These are phyloP conservation scores for Rhinocladiella mackenziei DNA, from an alignment of 2,329 filamentous ascomycete species.

Conservation along the genomic window DNA sequence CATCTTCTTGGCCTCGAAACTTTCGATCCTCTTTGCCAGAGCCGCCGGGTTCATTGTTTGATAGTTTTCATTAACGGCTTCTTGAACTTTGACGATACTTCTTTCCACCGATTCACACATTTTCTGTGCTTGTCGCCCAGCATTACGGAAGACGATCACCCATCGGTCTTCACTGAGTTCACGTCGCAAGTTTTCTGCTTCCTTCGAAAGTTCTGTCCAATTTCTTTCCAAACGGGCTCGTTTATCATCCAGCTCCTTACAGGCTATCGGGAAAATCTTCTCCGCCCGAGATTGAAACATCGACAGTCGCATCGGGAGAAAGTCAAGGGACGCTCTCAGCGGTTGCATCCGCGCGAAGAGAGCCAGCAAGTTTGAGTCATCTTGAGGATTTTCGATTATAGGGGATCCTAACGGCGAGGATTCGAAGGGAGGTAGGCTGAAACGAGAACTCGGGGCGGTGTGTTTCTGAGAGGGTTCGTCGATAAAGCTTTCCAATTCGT, in stretches of 20 bases:
- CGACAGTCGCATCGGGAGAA: slow-evolving; percentile 88
- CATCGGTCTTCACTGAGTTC: slow-evolving; percentile 94
- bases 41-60: slow-evolving; percentile 67
- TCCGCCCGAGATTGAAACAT: slow-evolving; percentile 78
- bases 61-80: slow-evolving; percentile 70
- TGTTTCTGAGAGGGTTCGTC: slow-evolving; percentile 67
- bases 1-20: slow-evolving; percentile 88
- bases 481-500: slow-evolving; percentile 86
- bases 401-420: slow-evolving; percentile 40
- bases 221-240: slow-evolving; percentile 71
- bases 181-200: slow-evolving; percentile 82
- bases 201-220: slow-evolving; percentile 82
- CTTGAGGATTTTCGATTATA: slow-evolving; percentile 54
- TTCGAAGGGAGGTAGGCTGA: slow-evolving; percentile 62
- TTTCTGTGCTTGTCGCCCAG: slow-evolving; percentile 85
- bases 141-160: slow-evolving; percentile 92
- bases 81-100: slow-evolving; percentile 75
- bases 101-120: slow-evolving; percentile 95
- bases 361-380: slow-evolving; percentile 82
- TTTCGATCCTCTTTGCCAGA: slow-evolving; percentile 80
- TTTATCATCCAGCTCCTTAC: slow-evolving; percentile 77
- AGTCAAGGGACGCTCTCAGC: slow-evolving; percentile 85
- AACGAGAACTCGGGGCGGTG: slow-evolving; percentile 53
- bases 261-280: slow-evolving; percentile 79
- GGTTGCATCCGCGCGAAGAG: slow-evolving; percentile 96